Base-by-base conservation (phyloP, 139 green algal species). In the Zygnema cylindricum region DNA sequence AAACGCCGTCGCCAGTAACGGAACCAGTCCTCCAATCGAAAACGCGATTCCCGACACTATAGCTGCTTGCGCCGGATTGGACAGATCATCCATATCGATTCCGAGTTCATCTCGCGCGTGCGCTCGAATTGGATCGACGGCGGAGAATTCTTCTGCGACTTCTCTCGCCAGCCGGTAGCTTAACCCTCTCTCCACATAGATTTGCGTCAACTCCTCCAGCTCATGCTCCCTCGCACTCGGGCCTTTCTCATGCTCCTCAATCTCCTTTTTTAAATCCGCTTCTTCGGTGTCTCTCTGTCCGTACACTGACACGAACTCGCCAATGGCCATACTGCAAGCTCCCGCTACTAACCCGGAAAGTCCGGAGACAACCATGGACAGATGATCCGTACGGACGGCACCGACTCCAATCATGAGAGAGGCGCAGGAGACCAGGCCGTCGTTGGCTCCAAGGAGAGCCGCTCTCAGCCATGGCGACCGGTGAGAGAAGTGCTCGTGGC, bases 101-200 rank as follows among this genome's bases (percentile, higher is more conserved):
- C 96, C 96, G 71, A 98, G 92, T 93, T 98, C 95, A 73, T 98
- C 95, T 0, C 96, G 82, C 1, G 95, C 96, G 82, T 98, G 96
- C 0, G 96, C 94, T 0, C 94, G 82, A n/a, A 98, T 91, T 0
- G 96, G 94, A 73, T 98, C 95, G 38, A 87, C 33, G 55, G 57
- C 54, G 25, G 55, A 91, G 16, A 41, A 22, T 86, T 94, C 86
- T 84, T 92, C 63, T 1, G 93, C 90, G 54, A 96, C 95, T 85
- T 95, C 84, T 1, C 77, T 81, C 0, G 96, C 96, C 38, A 98
- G 90, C 11, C 93, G 71, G 25, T 87, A 69, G 2, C 88, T 91
- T 42, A 98, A 85, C 2, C 96, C 96, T 0, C 95, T 88, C 55
- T 38, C 40, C 0, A 89, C 76, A 63, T 89, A 89, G 36, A 89